phyloP scores from a whole-genome alignment of 441 rosid species.

The Croton setiger region DNA sequence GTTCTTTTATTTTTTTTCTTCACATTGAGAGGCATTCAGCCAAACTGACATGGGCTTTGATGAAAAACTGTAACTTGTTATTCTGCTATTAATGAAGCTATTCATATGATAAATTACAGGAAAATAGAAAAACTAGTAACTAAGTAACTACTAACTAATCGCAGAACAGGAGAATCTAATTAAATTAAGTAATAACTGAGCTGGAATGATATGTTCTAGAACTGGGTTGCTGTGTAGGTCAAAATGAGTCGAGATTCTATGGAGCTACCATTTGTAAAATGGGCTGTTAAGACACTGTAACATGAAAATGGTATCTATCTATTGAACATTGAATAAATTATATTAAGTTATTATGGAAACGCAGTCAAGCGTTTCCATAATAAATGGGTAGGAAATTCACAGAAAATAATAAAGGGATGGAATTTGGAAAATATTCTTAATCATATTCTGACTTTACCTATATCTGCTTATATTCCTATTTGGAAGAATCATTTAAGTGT shows the following conservation, averaged over 20 bases:
- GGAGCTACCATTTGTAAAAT: conserved; percentile 23
- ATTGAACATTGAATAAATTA: not conserved
- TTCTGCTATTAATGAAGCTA: too few species aligned
- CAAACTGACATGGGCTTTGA: too few species aligned
- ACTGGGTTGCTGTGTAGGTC: too few species aligned
- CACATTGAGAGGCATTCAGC: too few species aligned
- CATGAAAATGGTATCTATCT: not conserved
- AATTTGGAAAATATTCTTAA: not conserved
- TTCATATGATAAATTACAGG: too few species aligned
- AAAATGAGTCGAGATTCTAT: conserved; percentile 18
- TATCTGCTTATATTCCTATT: not conserved
- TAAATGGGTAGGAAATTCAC: not conserved
- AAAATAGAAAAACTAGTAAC: too few species aligned
- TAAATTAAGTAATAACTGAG: too few species aligned
- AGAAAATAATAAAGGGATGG: not conserved
- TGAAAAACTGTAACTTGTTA: too few species aligned
- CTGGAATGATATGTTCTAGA: too few species aligned
- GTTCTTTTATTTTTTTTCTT: too few species aligned
- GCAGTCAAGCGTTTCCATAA: not conserved
- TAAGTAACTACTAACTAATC: too few species aligned
- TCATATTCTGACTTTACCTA: conserved; percentile 4
- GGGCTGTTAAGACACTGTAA: conserved; percentile 22
- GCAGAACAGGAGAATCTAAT: too few species aligned
- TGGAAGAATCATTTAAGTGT: not conserved
- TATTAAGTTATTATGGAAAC: not conserved